A percentile compares a stretch with the other conserved stretches of the same genome.
phyloP scores from a whole-genome alignment of 805 yeast genomes.

The Candida verbasci region DNA sequence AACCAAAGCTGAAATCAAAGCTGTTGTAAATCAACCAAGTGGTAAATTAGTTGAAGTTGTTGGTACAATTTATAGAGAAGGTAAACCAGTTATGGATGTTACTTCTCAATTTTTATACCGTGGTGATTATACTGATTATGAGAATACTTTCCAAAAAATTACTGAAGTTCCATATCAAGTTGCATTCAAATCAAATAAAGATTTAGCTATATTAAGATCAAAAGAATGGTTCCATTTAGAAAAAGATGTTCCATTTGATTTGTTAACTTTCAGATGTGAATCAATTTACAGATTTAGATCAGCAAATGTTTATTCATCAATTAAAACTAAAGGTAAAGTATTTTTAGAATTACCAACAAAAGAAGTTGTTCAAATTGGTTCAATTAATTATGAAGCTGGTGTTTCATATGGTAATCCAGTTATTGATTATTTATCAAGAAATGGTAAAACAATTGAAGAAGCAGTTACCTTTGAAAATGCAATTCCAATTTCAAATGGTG shows the following conservation, averaged over 20 bases:
- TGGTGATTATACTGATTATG: slow-evolving; percentile 83
- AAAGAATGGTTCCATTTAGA: slow-evolving; percentile 97
- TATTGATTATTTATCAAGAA: slow-evolving; percentile 84
- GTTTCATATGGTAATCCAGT: slow-evolving; percentile 97
- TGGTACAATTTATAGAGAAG: slow-evolving; percentile 78
- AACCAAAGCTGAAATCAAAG: slow-evolving; percentile 77
- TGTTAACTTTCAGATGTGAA: slow-evolving; percentile 83
- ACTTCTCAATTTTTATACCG: slow-evolving; percentile 94
- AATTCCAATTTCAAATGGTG: slow-evolving; percentile 73
- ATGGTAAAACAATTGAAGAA: slow-evolving; percentile 92
- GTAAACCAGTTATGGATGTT: slow-evolving; percentile 84
- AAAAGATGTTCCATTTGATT: slow-evolving; percentile 65
- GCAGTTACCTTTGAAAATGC: slow-evolving; percentile 86
- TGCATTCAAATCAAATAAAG: slow-evolving; percentile 68
- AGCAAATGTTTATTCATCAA: slow-evolving; percentile 70
- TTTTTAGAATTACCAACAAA: slow-evolving; percentile 87
- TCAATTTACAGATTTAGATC: slow-evolving; percentile 80
- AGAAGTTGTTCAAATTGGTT: slow-evolving; percentile 80
- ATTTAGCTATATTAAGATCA: slow-evolving; percentile 86
- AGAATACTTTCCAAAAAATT: slow-evolving; percentile 86
- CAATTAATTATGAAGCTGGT: slow-evolving; percentile 84
- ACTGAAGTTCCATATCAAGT: slow-evolving; percentile 86
- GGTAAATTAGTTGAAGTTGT: slow-evolving; percentile 96
- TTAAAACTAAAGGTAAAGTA: slow-evolving; percentile 80
- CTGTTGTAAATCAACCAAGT: slow-evolving; percentile 84